Evolutionary conservation across 805 yeast genomes (phyloP), one percentile per base, ranked within the genome.

Genomic region (Candida peoriensis): DNA sequence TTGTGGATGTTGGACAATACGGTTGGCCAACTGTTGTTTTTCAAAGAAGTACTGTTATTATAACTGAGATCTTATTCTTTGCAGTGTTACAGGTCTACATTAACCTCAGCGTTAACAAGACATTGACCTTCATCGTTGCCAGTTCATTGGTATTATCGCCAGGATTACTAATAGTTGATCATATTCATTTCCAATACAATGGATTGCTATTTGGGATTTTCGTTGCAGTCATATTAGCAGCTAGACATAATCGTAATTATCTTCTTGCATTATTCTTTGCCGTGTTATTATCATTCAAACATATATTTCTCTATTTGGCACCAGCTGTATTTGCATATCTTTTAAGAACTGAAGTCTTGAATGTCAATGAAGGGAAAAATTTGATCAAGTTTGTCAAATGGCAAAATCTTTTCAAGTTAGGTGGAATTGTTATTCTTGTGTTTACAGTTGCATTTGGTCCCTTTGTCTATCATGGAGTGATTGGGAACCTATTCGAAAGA

Each of bases 101-200:
- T 33, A 66, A 76, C 48, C 62, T 74, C 1, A 65, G 76, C 24
- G 40, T 44, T 4, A 62, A 60, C 41, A 57, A 52, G 39, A 58
- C 65, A 12, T 64, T 55, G 25, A 69, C 81, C 18, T 81, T 77
- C 59, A 90, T 87, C 4, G 76, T 82, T 26, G 90, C 94, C 0
- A 74, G 88, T 13, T 81, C 96, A 21, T 70, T 93, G 18, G 84
- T 79, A 4, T 63, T 93, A 12, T 82, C 94, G 0, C 99, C 99
- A 0, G 97, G 96, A 1, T 66, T 94, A 47, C 63, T 93, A 43
- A 77, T 93, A 16, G 80, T 93, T 33, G 99, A 93, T 57, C 97
- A 90, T 57, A 85, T 93, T 22, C 98, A 93, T 57, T 93, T 93
- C 68, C 98, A 93, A 64, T 93, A 93, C 59, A 93, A 93, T 58